phyloP scores from a whole-genome alignment of 2,329 filamentous ascomycete genomes.

The Neonectria faginata region DNA sequence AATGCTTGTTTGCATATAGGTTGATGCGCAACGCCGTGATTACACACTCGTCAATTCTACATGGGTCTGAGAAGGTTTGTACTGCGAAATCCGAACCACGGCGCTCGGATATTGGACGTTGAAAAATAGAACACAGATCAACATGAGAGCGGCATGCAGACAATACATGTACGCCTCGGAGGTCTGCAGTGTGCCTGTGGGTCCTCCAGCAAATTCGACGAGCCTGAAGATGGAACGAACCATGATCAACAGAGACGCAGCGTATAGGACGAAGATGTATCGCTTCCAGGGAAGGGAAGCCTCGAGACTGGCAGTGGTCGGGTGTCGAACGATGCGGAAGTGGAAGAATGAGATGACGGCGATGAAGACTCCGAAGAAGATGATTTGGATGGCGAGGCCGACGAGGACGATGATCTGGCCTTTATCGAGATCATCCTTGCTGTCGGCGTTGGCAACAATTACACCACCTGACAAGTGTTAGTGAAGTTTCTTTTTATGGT shows the following conservation, averaged over 20 bases:
- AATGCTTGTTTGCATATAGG: too few relatives aligned
- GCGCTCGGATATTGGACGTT: conserved; percentile 18
- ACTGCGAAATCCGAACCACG: conserved; percentile 1
- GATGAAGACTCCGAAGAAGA: conserved; percentile 65
- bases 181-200: conserved; percentile 1
- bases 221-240: conserved; percentile 36
- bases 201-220: neutral
- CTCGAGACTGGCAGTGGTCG: conserved; percentile 24
- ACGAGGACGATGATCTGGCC: conserved; percentile 63
- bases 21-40: neutral
- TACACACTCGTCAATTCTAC: neutral
- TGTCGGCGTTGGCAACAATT: conserved; percentile 39
- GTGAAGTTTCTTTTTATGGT: neutral
- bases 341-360: conserved; percentile 59
- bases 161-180: conserved; percentile 14
- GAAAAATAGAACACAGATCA: conserved; percentile 12
- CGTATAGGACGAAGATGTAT: conserved; percentile 51
- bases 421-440: conserved; percentile 36
- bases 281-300: conserved; percentile 45
- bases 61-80: neutral
- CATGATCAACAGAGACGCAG: conserved; percentile 52
- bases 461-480: neutral
- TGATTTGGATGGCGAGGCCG: conserved; percentile 65
- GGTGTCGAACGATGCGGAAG: conserved; percentile 23
- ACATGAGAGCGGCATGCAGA: conserved; percentile 13